Evolutionary conservation across 768 basidiomycete species (phyloP).

Genomic region (Boletus rubescentipes): DNA sequence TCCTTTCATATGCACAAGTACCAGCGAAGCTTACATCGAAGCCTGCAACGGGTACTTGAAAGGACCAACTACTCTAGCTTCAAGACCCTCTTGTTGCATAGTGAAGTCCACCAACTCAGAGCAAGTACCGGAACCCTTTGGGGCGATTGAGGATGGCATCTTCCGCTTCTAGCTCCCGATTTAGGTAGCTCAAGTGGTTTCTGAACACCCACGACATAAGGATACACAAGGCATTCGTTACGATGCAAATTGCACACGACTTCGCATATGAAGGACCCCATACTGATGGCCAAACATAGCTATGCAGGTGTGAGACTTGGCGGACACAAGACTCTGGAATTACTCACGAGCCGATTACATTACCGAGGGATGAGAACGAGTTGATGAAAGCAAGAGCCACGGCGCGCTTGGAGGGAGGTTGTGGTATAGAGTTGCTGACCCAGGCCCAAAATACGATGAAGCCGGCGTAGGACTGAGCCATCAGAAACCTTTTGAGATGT

Average conservation of each 20-base stretch:
- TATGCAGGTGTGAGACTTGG: conserved; percentile 22
- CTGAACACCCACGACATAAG: conserved; percentile 52
- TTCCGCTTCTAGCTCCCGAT: conserved; percentile 38
- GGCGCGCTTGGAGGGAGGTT: conserved; percentile 84
- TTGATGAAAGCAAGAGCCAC: conserved; percentile 85
- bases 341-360: conserved; percentile 78
- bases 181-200: conserved; percentile 42
- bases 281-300: conserved; percentile 63
- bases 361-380: conserved; percentile 78
- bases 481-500: conserved; percentile 55
- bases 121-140: conserved; percentile 47
- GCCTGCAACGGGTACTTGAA: neutral
- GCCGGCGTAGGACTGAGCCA: conserved; percentile 72
- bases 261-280: conserved; percentile 73
- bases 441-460: conserved; percentile 63
- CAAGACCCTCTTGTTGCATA: neutral
- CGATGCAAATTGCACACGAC: conserved; percentile 74
- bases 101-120: conserved; percentile 28
- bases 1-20: neutral
- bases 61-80: neutral
- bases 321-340: neutral
- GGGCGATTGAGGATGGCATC: conserved; percentile 36
- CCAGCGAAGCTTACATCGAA: neutral
- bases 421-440: conserved; percentile 62
- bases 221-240: conserved; percentile 49